Evolutionary conservation across 345 rosid genomes (phyloP).

Genomic region (Eucalyptus cloeziana): DNA sequence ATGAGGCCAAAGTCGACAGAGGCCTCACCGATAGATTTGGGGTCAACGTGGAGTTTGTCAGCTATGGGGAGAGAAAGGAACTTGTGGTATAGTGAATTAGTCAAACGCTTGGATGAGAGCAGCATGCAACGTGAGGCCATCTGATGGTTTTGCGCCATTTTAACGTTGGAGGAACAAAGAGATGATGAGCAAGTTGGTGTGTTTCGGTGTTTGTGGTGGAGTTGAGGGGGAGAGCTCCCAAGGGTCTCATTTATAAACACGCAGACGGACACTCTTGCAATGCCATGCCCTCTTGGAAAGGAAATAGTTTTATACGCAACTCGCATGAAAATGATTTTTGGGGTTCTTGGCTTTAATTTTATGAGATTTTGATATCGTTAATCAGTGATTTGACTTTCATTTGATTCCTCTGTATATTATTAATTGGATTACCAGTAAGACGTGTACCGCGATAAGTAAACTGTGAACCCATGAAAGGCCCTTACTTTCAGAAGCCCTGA

Average conservation of each 20-base stretch:
- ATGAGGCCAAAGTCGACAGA: slow-evolving; percentile 25
- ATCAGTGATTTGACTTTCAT: neutral
- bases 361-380: neutral
- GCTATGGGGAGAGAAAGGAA: neutral
- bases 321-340: neutral
- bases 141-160: neutral
- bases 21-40: slow-evolving; percentile 1
- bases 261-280: neutral
- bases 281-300: neutral
- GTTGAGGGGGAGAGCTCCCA: neutral
- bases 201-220: neutral
- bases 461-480: neutral
- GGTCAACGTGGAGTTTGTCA: slow-evolving; percentile 4
- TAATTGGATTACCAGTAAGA: neutral
- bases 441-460: neutral
- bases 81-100: neutral
- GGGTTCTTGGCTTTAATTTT: neutral
- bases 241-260: neutral
- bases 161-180: neutral
- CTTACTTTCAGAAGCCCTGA: neutral
- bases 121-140: neutral
- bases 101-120: neutral
- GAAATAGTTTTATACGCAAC: neutral
- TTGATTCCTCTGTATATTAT: neutral
- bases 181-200: neutral